Base-by-base conservation (phyloP, 192 early-diverging fungal species). In the Linderina pennispora region DNA sequence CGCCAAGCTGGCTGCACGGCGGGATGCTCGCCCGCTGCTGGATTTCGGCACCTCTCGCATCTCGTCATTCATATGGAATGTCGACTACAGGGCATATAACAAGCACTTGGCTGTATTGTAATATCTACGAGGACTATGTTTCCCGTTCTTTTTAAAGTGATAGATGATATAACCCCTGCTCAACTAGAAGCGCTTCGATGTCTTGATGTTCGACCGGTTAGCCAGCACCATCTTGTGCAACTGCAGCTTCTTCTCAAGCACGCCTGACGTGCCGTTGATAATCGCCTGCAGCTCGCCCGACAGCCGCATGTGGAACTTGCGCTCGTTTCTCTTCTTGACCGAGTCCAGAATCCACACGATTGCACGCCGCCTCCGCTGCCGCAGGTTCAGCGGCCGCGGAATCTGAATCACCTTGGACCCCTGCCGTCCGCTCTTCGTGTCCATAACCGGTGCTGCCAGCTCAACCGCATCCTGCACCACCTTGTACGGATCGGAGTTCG, bases 291-390 rank as follows among this genome's bases (percentile, higher is more conserved):
- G 67, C 50, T 97, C 91, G 10, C 57, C 78, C 14, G 83, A 87
- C 39, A 97, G 59, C 5, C 88, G 63, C 48, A 83, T 75, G 44
- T 79, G 77, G 55, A 89, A 82, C 34, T 53, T 41, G 48, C 80
- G 79, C 36, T 87, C 81, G 5, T 68, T 76, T 14, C 85, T 65
- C 40, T 74, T 83, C 2, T 70, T 57, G 0, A 82, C 81, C 8
- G 87, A 82, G 19, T 91, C 86, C 40, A 88, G 36, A 16, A 94
- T 84, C 94, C 91, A 97, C 43, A 88, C 66, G 40, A 94, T 90
- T 14, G 82, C 94, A 14, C 77, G 78, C 39, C 80, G 72, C 33
- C 77, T 66, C 25, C 89, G 58, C 61, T 95, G 90, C 16, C 89
- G 63, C 61, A 86, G 74, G 53, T 75, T 84, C 41, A 95, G 65